Conservation (phyloP, 1,284 basidiomycete species). For the Prillingera fragicola region DNA sequence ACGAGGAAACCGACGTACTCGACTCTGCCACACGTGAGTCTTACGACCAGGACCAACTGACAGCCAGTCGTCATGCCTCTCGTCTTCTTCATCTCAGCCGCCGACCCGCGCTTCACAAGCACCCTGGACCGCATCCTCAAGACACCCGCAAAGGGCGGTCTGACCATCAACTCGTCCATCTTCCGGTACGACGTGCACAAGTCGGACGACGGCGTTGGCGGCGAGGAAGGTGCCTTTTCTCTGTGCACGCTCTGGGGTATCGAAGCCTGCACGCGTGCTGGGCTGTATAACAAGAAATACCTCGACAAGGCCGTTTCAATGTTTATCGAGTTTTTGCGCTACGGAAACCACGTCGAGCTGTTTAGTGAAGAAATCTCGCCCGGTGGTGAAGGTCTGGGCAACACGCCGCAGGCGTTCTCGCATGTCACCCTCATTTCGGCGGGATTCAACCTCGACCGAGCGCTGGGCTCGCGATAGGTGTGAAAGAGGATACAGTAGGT, state of each 20-base stretch:
- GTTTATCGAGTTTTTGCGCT: constrained; percentile 52
- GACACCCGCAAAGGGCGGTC: constrained; percentile 76
- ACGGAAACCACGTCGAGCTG: constrained; percentile 77
- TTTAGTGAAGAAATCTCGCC: constrained; percentile 61
- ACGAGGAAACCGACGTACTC: constrained; percentile 49
- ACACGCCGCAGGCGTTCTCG: constrained; percentile 47
- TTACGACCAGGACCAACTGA: too few species aligned
- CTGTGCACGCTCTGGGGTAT: constrained; percentile 58
- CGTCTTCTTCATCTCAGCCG: constrained; percentile 73
- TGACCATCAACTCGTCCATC: constrained; percentile 64
- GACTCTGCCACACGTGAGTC: constrained; percentile 48
- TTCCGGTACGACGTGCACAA: constrained; percentile 65
- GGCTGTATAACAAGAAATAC: constrained; percentile 63
- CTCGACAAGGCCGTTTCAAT: constrained; percentile 56
- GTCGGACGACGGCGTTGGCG: constrained; percentile 84
- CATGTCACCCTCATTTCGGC: constrained; percentile 47
- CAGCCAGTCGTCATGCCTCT: constrained; percentile 36
- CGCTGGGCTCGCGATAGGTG: constrained; percentile 20
- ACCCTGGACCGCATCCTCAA: constrained; percentile 75
- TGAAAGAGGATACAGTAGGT: too few species aligned
- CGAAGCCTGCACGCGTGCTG: constrained; percentile 79
- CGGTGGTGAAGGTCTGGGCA: constrained; percentile 48
- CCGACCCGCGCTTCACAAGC: constrained; percentile 76
- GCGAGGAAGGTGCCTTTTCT: constrained; percentile 69
- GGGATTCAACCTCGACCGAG: constrained; percentile 48